These are phyloP conservation scores for Lyophyllum shimeji DNA, from an alignment of 768 basidiomycete genomes.

Conservation along the genomic window DNA sequence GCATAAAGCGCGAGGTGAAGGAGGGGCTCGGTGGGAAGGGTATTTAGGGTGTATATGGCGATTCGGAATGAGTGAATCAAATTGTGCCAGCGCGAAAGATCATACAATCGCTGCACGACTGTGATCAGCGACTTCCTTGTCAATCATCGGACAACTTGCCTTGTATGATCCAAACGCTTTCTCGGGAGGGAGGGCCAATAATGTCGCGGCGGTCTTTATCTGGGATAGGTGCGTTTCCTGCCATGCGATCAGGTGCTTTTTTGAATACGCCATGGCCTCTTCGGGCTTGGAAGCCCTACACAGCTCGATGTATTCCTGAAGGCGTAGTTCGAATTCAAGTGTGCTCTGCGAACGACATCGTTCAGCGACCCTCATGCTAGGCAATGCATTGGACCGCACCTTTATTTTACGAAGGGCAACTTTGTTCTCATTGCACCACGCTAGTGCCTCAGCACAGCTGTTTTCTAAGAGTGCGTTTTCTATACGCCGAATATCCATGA, in stretches of 20 bases:
- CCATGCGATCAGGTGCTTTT: slow-evolving; percentile 82
- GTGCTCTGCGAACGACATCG: slow-evolving; percentile 60
- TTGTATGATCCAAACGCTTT: slow-evolving; percentile 81
- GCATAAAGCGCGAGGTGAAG: slow-evolving; percentile 88
- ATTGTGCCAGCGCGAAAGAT: slow-evolving; percentile 70
- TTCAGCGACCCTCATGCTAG: not conserved
- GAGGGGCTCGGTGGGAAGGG: slow-evolving; percentile 83
- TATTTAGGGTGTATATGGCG: slow-evolving; percentile 86
- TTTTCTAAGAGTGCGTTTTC: slow-evolving; percentile 74
- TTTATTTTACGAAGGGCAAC: slow-evolving; percentile 88
- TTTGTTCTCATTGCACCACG: slow-evolving; percentile 97
- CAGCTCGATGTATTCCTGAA: slow-evolving; percentile 96
- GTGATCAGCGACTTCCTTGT: slow-evolving; percentile 1
- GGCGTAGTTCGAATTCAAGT: slow-evolving; percentile 92
- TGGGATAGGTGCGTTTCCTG: slow-evolving; percentile 77
- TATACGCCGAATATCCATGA: slow-evolving; percentile 85
- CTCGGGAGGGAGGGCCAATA: slow-evolving; percentile 73
- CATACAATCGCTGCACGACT: slow-evolving; percentile 72
- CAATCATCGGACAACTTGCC: slow-evolving; percentile 39
- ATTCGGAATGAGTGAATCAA: slow-evolving; percentile 80
- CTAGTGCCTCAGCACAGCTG: slow-evolving; percentile 85
- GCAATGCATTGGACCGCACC: slow-evolving; percentile 36
- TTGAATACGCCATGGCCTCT: slow-evolving; percentile 83
- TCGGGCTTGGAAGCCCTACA: slow-evolving; percentile 59
- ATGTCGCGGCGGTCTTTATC: slow-evolving; percentile 71